Evolutionary conservation across 2,329 filamentous ascomycete species (phyloP).

Genomic region (Zarea fungicola): DNA sequence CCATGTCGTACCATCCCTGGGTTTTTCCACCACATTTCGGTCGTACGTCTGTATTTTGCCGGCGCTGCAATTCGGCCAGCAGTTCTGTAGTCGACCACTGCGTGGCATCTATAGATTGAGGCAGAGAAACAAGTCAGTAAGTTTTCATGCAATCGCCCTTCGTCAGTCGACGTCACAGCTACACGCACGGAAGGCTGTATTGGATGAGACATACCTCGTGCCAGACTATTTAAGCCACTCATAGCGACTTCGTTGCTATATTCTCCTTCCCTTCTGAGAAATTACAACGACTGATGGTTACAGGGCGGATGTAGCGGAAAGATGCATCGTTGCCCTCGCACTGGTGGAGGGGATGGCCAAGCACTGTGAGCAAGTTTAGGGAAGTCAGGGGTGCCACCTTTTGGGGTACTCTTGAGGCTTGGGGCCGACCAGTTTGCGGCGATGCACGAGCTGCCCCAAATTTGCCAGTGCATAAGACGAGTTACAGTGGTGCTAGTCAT

Average conservation of each 20-base stretch:
- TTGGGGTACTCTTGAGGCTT: neutral
- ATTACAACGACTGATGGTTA: neutral
- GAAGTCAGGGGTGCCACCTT: constrained; percentile 12
- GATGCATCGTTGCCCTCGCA: neutral
- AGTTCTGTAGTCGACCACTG: constrained; percentile 49
- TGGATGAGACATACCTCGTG: constrained; percentile 10
- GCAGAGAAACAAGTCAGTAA: too few species aligned
- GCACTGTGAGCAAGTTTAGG: constrained; percentile 8
- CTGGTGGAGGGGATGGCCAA: neutral
- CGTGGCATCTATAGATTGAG: constrained; percentile 21
- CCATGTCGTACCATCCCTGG: constrained; percentile 57
- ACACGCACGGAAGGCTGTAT: too few species aligned
- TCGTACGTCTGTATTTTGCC: constrained; percentile 34
- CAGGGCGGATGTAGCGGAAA: constrained; percentile 1
- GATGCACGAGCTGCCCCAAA: neutral
- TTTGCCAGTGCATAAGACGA: too few species aligned
- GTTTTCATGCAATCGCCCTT: too few species aligned
- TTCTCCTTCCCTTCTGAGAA: neutral
- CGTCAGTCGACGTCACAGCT: too few species aligned
- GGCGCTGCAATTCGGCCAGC: constrained; percentile 46
- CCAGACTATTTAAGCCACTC: constrained; percentile 2
- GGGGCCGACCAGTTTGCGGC: neutral
- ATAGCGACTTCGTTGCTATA: neutral
- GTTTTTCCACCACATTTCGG: constrained; percentile 50
- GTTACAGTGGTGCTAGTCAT: too few species aligned